A percentile compares a stretch with the other conserved stretches of the same genome.
phyloP scores from a whole-genome alignment of 2,329 filamentous ascomycete species.

The Sarocladium strictum region DNA sequence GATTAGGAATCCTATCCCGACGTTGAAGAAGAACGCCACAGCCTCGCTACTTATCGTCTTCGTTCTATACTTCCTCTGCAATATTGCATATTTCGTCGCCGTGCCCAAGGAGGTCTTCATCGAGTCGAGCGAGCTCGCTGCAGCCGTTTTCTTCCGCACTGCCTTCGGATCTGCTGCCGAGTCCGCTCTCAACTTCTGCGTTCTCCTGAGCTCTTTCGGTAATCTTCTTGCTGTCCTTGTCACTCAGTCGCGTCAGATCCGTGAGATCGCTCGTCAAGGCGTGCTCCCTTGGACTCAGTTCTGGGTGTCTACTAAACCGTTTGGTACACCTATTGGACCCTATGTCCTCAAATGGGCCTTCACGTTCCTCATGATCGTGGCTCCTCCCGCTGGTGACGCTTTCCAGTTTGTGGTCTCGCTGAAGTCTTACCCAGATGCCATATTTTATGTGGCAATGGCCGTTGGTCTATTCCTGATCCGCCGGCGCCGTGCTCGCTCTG shows the following conservation, averaged over 20 bases:
- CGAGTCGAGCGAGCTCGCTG: conserved; percentile 46
- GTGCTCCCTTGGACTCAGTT: conserved; percentile 54
- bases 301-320: conserved; percentile 58
- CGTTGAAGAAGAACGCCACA: conserved; percentile 43
- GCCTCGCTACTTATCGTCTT: conserved; percentile 46
- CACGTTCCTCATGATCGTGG: conserved; percentile 54
- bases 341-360: conserved; percentile 52
- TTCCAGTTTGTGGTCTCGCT: conserved; percentile 60
- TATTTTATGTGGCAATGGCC: conserved; percentile 53
- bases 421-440: conserved; percentile 48
- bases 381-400: conserved; percentile 56
- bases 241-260: conserved; percentile 48
- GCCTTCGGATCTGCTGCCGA: conserved; percentile 48
- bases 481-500: conserved; percentile 42
- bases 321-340: conserved; percentile 56
- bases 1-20: conserved; percentile 53
- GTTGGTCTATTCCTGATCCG: conserved; percentile 54
- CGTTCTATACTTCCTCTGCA: conserved; percentile 51
- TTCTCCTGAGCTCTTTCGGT: conserved; percentile 51
- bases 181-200: conserved; percentile 50
- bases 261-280: conserved; percentile 56
- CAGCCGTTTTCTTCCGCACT: conserved; percentile 52
- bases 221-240: conserved; percentile 52
- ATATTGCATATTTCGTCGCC: conserved; percentile 55
- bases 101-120: conserved; percentile 49